A percentile compares a stretch with the other conserved stretches of the same genome.
Evolutionary conservation across 257 asterid species (phyloP).

Genomic region (Avicennia marina): DNA sequence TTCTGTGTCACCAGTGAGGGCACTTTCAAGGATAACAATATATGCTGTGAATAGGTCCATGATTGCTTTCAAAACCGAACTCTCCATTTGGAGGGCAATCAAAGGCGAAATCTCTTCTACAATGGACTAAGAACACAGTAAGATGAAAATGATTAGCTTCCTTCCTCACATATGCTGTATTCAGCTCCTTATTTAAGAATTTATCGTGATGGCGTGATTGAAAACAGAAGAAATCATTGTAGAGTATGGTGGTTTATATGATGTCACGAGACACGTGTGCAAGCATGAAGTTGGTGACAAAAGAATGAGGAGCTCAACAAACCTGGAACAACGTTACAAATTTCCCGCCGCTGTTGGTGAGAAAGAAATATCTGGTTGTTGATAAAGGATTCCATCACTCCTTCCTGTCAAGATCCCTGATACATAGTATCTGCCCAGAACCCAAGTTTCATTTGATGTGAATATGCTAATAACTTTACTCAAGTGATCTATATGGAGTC

Average conservation of each 20-base stretch:
- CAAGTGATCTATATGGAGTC: slow-evolving; percentile 46
- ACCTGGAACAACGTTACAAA: slow-evolving; percentile 72
- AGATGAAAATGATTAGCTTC: background rate
- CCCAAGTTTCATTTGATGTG: slow-evolving; percentile 61
- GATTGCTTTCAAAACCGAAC: slow-evolving; percentile 48
- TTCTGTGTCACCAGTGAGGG: slow-evolving; percentile 31
- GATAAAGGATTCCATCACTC: slow-evolving; percentile 21
- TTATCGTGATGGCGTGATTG: too few relatives aligned
- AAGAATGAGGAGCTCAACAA: slow-evolving; percentile 15
- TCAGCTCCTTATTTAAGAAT: background rate
- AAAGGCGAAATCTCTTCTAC: slow-evolving; percentile 45
- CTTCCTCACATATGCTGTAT: too few relatives aligned
- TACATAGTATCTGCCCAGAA: slow-evolving; percentile 45
- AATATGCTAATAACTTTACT: slow-evolving; percentile 52
- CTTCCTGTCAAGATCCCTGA: slow-evolving; percentile 49
- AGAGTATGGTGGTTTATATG: background rate
- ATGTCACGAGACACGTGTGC: background rate
- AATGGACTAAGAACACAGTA: slow-evolving; percentile 28
- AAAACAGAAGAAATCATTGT: background rate
- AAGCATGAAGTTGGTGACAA: slow-evolving; percentile 5
- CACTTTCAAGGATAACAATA: slow-evolving; percentile 38
- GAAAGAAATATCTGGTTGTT: slow-evolving; percentile 51
- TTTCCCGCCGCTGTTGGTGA: slow-evolving; percentile 69
- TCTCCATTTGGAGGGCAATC: slow-evolving; percentile 55
- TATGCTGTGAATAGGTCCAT: slow-evolving; percentile 47